Evolutionary conservation across 805 yeast species (phyloP).

Genomic region (Wickerhamiella lipophila): DNA sequence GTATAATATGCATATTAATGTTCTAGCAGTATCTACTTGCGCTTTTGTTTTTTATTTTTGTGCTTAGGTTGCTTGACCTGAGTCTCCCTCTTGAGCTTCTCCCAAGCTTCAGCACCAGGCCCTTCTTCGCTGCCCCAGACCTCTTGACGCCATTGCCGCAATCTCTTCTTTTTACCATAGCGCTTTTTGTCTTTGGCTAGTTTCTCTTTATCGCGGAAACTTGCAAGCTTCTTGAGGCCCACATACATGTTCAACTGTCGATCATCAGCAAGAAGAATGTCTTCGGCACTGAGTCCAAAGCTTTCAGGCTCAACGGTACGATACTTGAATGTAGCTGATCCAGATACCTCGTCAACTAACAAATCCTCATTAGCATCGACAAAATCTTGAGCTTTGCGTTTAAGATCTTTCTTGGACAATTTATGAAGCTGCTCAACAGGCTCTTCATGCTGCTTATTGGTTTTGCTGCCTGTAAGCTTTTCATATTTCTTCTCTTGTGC

Average conservation of each 20-base stretch:
- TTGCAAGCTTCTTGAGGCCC: constrained; percentile 86
- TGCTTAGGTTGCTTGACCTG: not conserved
- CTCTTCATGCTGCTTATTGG: too few species aligned
- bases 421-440: constrained; percentile 37
- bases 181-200: constrained; percentile 69
- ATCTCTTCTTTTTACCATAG: constrained; percentile 65
- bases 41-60: not conserved
- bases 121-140: constrained; percentile 52
- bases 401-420: constrained; percentile 48
- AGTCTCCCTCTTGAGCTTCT: constrained; percentile 17
- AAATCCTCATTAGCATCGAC: constrained; percentile 62
- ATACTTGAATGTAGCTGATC: constrained; percentile 54
- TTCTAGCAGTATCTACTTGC: not conserved
- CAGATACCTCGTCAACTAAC: constrained; percentile 45
- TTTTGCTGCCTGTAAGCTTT: too few species aligned
- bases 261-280: constrained; percentile 84
- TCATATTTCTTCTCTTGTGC: not conserved
- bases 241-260: constrained; percentile 68
- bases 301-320: constrained; percentile 93
- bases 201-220: constrained; percentile 68
- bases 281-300: constrained; percentile 74
- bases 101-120: constrained; percentile 26
- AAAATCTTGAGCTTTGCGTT: constrained; percentile 58
- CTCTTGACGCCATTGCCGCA: constrained; percentile 81
- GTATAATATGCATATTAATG: too few species aligned